Percentiles rank a stretch among this genome's conserved stretches.
phyloP scores from a whole-genome alignment of 441 rosid species.

The Caryocar brasiliense region DNA sequence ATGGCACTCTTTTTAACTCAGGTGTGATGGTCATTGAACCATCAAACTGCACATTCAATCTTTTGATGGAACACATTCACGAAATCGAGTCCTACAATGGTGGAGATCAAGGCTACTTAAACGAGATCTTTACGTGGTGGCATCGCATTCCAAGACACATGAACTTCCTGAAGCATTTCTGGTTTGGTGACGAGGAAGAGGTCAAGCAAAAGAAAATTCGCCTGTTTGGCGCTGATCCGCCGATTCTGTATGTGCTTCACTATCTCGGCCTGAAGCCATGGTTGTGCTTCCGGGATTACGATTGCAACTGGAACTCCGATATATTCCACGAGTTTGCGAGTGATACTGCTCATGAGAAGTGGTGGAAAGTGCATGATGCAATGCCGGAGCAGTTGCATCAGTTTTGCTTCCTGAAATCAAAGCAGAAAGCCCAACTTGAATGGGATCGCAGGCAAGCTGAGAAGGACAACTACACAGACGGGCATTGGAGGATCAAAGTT shows the following conservation, averaged over 20 bases:
- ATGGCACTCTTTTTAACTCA: conserved; percentile 69
- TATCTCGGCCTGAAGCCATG: conserved; percentile 83
- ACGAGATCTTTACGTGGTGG: conserved; percentile 94
- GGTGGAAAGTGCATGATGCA: conserved; percentile 90
- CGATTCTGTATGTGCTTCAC: conserved; percentile 71
- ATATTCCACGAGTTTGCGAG: conserved; percentile 75
- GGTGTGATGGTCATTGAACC: conserved; percentile 94
- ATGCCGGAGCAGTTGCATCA: conserved; percentile 74
- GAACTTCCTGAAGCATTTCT: conserved; percentile 85
- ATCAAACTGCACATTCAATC: conserved; percentile 77
- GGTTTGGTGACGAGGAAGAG: conserved; percentile 75
- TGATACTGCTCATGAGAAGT: conserved; percentile 60
- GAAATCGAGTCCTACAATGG: conserved; percentile 89
- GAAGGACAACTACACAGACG: conserved; percentile 49
- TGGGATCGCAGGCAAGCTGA: conserved; percentile 70
- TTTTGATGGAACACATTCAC: conserved; percentile 78
- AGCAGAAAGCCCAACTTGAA: conserved; percentile 80
- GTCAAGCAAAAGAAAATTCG: conserved; percentile 55
- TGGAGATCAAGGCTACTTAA: conserved; percentile 86
- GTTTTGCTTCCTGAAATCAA: conserved; percentile 60
- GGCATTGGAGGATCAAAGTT: conserved; percentile 55
- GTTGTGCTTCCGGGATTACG: conserved; percentile 80
- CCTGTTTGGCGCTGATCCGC: conserved; percentile 75
- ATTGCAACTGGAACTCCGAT: conserved; percentile 77
- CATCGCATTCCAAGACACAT: conserved; percentile 74